Evolutionary conservation across 768 basidiomycete genomes (phyloP).

Genomic region (Phylloporus scabripes): DNA sequence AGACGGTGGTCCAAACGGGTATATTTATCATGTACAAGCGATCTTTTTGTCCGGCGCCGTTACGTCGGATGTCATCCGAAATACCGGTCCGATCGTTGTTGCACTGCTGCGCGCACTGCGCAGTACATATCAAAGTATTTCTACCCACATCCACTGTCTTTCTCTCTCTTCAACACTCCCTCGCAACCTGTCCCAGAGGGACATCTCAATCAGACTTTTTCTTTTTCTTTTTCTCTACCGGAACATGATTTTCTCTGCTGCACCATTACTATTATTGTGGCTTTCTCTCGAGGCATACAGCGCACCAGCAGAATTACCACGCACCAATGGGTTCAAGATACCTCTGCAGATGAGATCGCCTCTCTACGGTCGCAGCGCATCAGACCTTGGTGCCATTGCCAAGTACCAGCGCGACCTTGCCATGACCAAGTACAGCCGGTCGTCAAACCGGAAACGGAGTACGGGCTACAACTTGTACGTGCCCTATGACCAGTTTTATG

Average conservation of each 20-base stretch:
- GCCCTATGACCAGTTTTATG: background rate
- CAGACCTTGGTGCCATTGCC: conserved; percentile 30
- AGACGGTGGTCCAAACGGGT: too few relatives aligned
- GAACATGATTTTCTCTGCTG: conserved; percentile 16
- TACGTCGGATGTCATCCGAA: background rate
- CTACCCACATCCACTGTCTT: background rate
- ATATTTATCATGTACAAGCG: too few relatives aligned
- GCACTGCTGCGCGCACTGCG: background rate
- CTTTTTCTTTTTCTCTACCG: background rate
- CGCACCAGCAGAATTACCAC: conserved; percentile 12
- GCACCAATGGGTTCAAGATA: conserved; percentile 14
- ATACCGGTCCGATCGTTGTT: background rate
- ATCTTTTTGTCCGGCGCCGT: background rate
- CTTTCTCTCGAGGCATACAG: conserved; percentile 4
- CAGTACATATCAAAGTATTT: background rate
- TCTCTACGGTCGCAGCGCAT: background rate
- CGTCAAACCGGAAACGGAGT: conserved; percentile 34
- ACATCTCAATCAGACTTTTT: background rate
- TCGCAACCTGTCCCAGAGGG: background rate
- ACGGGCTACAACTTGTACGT: conserved; percentile 50
- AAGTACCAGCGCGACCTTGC: conserved; percentile 39
- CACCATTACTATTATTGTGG: conserved; percentile 11
- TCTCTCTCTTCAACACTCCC: background rate
- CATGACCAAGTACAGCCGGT: conserved; percentile 43
- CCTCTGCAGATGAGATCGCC: conserved; percentile 19